phyloP scores from a whole-genome alignment of 208 protist species.

The Tetramitus jugosus region DNA sequence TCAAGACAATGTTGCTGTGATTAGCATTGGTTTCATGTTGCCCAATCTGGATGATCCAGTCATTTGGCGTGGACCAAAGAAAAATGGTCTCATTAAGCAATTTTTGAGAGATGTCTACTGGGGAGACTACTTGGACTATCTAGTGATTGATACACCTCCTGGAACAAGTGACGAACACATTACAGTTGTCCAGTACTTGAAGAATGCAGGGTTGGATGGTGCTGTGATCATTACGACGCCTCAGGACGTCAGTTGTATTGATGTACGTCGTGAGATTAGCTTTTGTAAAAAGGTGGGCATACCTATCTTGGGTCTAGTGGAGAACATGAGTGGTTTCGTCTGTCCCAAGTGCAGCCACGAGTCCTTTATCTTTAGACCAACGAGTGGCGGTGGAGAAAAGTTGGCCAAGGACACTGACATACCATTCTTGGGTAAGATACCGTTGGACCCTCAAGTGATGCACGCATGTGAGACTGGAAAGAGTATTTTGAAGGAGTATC shows the following conservation, averaged over 20 bases:
- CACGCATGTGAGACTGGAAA: constrained; percentile 71
- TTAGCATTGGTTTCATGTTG: constrained; percentile 96
- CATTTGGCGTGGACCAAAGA: constrained; percentile 94
- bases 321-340: constrained; percentile 80
- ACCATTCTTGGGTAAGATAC: constrained; percentile 69
- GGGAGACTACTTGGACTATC: constrained; percentile 87
- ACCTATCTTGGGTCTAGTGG: constrained; percentile 71
- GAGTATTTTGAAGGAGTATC: background rate
- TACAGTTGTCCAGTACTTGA: constrained; percentile 80
- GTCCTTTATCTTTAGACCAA: constrained; percentile 78
- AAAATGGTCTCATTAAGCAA: constrained; percentile 96
- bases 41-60: constrained; percentile 89
- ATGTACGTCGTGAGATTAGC: constrained; percentile 77
- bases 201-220: constrained; percentile 47
- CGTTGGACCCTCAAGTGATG: constrained; percentile 77
- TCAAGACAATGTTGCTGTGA: constrained; percentile 86
- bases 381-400: constrained; percentile 42
- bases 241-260: constrained; percentile 71
- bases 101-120: constrained; percentile 96
- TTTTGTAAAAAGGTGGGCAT: constrained; percentile 59
- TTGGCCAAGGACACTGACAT: constrained; percentile 65
- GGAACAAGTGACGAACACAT: constrained; percentile 99
- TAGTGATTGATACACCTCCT: constrained; percentile 99
- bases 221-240: constrained; percentile 39
- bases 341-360: constrained; percentile 79